phyloP scores from a whole-genome alignment of 1,284 basidiomycete species.

The Takashimella tepidaria region DNA sequence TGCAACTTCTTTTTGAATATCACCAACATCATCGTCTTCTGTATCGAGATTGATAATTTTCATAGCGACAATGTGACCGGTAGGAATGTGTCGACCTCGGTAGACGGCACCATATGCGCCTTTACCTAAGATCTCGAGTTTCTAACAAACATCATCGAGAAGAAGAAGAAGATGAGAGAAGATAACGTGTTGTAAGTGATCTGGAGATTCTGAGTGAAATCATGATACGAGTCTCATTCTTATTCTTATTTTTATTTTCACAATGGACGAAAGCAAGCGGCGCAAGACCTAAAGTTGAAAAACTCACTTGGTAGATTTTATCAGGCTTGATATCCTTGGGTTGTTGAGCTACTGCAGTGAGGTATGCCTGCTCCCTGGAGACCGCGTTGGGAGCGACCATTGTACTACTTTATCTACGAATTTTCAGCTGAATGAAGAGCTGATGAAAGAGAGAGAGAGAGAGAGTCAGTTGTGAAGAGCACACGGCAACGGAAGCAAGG shows the following conservation, averaged over 20 bases:
- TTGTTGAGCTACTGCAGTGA: constrained; percentile 32
- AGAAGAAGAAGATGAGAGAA: neutral
- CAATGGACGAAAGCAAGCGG: neutral
- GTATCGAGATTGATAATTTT: constrained; percentile 99
- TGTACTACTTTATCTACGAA: too few relatives aligned
- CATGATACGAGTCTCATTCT: too few relatives aligned
- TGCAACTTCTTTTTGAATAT: constrained; percentile 94
- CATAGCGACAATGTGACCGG: constrained; percentile 83
- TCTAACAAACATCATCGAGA: too few relatives aligned
- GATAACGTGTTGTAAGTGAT: neutral
- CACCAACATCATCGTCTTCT: constrained; percentile 90
- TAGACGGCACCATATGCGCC: constrained; percentile 95
- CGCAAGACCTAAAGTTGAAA: too few relatives aligned
- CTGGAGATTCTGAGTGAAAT: neutral
- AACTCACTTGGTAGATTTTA: constrained; percentile 37
- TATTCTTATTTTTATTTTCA: too few relatives aligned
- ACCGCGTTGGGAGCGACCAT: constrained; percentile 19
- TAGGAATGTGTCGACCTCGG: constrained; percentile 77
- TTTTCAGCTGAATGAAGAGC: too few relatives aligned
- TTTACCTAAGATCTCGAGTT: constrained; percentile 79
- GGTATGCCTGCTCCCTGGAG: constrained; percentile 39
- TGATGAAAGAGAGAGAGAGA: too few relatives aligned
- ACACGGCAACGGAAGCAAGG: too few relatives aligned
- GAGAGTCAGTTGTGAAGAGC: too few relatives aligned
- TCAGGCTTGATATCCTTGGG: constrained; percentile 42